Base-by-base conservation (phyloP, 441 rosid species). In the Dalechampia spathulata region DNA sequence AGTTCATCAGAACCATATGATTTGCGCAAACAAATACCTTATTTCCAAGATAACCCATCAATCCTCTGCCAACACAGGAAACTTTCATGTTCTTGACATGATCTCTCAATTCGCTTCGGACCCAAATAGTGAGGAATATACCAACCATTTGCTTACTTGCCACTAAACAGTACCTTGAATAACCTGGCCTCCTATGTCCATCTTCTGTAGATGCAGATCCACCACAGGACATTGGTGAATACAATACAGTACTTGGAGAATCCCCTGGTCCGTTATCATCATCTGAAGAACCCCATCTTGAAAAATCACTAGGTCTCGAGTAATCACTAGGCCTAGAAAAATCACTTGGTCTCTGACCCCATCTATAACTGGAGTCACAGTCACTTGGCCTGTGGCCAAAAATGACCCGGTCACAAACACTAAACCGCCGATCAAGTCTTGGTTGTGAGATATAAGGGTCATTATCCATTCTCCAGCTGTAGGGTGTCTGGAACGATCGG, bases 131-230 rank as follows among this genome's bases (percentile, higher is more conserved):
- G 17, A 93, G 80, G 65, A 90, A 93, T 58, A 93, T 74, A 59
- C 97, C 99, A 49, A 93, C 99, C 99, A 93, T 93, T 67, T 93
- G 97, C 62, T 85, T 93, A 61, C 93, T 82, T 22, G 96, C 96
- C 61, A 87, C 99, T 60, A 90, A 70, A 65, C 97, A 86, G 75
- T 87, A 89, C 67, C 85, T 79, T 32, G 98, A 81, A 59, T 77
- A 76, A 75, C 84, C 87, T 0, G 82, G 78, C 65, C 84, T 78
- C 65, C 80, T 79, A 57, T 77, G 65, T 19, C 86, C 87, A 44
- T 77, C 83, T 38, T 92, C 96, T 19, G 63, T 70, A 32, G 86
- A 76, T 48, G 71, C 72, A 52, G 84, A 76, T 40, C 61, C 72
- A 52, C 71, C 73, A 58, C 66, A 75, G 21, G 87, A 81, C 74